These are phyloP conservation scores for Dichotomocladium elegans DNA, from an alignment of 371 early-diverging fungal genomes.

Conservation along the genomic window DNA sequence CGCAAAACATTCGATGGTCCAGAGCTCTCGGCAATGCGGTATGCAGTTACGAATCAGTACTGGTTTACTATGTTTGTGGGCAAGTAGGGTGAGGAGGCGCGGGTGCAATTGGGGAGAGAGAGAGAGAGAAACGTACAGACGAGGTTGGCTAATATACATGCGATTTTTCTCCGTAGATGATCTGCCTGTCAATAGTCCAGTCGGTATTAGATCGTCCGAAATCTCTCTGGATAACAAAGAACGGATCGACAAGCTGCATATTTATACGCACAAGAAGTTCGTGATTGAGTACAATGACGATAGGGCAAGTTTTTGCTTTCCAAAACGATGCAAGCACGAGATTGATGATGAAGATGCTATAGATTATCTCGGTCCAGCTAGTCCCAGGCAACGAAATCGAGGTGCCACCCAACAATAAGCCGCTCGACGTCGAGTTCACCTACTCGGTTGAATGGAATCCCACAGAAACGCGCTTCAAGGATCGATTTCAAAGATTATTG, in stretches of 20 bases:
- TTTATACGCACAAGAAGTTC: constrained; percentile 66
- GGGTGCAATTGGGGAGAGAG: too few relatives aligned
- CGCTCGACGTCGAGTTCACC: constrained; percentile 58
- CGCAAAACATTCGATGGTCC: constrained; percentile 26
- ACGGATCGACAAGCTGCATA: too few relatives aligned
- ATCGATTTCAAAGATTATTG: constrained; percentile 65
- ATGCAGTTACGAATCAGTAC: constrained; percentile 66
- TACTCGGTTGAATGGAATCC: constrained; percentile 69
- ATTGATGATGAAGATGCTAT: too few relatives aligned
- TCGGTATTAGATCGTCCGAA: constrained; percentile 18
- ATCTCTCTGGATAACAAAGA: constrained; percentile 21
- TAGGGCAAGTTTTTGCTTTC: too few relatives aligned
- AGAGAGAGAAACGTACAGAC: background rate
- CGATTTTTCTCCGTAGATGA: constrained; percentile 28
- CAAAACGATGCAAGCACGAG: background rate
- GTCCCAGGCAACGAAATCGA: constrained; percentile 35
- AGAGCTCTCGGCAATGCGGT: constrained; percentile 53
- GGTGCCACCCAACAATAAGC: constrained; percentile 10
- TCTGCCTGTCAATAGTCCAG: constrained; percentile 54
- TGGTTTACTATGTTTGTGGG: constrained; percentile 75
- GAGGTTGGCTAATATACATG: background rate
- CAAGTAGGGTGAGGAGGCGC: too few relatives aligned
- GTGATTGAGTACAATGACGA: constrained; percentile 60
- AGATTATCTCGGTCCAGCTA: constrained; percentile 55
- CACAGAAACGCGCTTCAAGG: constrained; percentile 54